Evolutionary conservation across 2,329 filamentous ascomycete genomes (phyloP).

Genomic region (Aspergillus latus): DNA sequence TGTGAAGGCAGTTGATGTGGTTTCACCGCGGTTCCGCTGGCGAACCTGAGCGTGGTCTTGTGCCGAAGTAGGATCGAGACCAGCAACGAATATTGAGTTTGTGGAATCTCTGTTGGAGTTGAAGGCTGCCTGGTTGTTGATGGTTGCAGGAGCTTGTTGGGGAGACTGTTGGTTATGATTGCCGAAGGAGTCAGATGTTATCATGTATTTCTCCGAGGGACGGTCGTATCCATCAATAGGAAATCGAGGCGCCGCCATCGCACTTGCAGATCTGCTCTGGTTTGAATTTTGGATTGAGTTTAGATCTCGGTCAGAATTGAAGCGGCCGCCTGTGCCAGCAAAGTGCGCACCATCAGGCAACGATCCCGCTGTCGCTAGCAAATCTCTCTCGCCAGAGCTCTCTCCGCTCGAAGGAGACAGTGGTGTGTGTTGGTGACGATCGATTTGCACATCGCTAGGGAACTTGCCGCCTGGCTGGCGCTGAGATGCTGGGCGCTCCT

Average conservation of each 20-base stretch:
- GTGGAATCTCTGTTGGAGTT: constrained; percentile 11
- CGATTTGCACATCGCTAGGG: constrained; percentile 87
- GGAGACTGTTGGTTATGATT: constrained; percentile 23
- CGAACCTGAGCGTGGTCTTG: constrained; percentile 14
- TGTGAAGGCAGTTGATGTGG: constrained; percentile 36
- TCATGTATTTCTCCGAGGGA: constrained; percentile 57
- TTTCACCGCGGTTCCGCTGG: constrained; percentile 29
- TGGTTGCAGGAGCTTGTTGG: constrained; percentile 10
- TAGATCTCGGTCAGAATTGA: constrained; percentile 26
- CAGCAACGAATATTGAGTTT: constrained; percentile 21
- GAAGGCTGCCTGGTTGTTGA: constrained; percentile 4
- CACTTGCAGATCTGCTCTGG: constrained; percentile 17
- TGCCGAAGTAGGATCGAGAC: constrained; percentile 14
- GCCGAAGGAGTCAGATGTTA: constrained; percentile 38
- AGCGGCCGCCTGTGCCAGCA: constrained; percentile 23
- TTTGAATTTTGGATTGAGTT: constrained; percentile 15
- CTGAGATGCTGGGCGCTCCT: constrained; percentile 40
- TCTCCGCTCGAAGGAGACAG: constrained; percentile 78
- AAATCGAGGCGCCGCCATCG: constrained; percentile 11
- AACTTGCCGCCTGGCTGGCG: constrained; percentile 94
- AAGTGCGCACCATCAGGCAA: constrained; percentile 50
- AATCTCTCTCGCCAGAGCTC: constrained; percentile 67
- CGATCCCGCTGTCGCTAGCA: constrained; percentile 59
- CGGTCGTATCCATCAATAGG: constrained; percentile 36
- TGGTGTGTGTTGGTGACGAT: constrained; percentile 78